Evolutionary conservation across 768 basidiomycete genomes (phyloP), one percentile per base, ranked within the genome.

Genomic region (Pulveroboletus frians): DNA sequence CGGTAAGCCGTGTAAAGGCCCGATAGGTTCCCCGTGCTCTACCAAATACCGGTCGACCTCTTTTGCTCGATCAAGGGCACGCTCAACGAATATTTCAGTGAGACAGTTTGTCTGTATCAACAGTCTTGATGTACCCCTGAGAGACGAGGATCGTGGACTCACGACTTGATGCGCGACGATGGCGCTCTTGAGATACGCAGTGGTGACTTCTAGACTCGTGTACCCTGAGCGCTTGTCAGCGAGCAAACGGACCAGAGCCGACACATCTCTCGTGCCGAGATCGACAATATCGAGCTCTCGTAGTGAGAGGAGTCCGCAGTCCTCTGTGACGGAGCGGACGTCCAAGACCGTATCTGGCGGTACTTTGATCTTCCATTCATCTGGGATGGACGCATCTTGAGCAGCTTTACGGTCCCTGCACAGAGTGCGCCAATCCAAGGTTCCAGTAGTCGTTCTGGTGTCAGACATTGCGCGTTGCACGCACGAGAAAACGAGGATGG

Each of bases 1-100:
- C 13, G 79, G 79, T 13, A 80, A 61, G 6, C 76, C 77, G 49
- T 80, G 78, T 6, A 80, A 62, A 27, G 76, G 73, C 2, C 79
- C 79, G 9, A 59, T 62, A 20, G 58, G 55, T 31, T 54, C 18
- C 18, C 58, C 55, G 7, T 23, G 57, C 29, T 60, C 58, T n/a
- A 13, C 41, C 15, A 64, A 13, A 39, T 64, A 58, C 20, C 6
- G 51, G 27, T 64, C 63, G 3, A 63, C 58, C 43, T 65, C 63
- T 34, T 21, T 62, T 13, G 63, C 63, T 23, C 63, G 55, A 43
- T 58, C 49, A 13, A 65, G 55, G 10, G 58, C 58, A 13, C 56
- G 61, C 14, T 60, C 63, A 3, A 65, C 42, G 26, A 64, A 64
- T 7, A 64, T 58, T 20, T 64, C 63, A 9, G 63, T 60, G 30